Percentiles rank a stretch among this genome's conserved stretches.
These are phyloP conservation scores for Cucumis melo DNA, from an alignment of 306 rosid genomes.

Conservation along the genomic window DNA sequence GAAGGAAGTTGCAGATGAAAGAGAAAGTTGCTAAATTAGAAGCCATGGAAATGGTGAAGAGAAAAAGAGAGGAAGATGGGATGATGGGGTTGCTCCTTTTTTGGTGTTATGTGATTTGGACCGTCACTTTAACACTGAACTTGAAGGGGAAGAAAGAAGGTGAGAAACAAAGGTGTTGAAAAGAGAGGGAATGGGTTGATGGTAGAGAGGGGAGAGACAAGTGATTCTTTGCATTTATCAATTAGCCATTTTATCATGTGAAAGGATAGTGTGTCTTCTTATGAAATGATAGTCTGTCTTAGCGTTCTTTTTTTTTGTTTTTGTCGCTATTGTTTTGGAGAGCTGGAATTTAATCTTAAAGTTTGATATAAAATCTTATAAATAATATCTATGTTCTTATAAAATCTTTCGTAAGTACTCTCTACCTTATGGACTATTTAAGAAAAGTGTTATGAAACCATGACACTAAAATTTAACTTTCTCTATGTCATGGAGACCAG, in stretches of 20 bases:
- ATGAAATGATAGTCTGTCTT: not conserved
- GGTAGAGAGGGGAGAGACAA: not conserved
- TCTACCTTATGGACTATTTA: too few species aligned
- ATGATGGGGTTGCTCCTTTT: not conserved
- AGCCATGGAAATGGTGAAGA: slow-evolving; percentile 13
- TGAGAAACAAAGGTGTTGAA: not conserved
- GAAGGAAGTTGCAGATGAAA: not conserved
- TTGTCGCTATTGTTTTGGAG: too few species aligned
- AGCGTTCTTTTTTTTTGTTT: too few species aligned
- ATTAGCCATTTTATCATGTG: not conserved
- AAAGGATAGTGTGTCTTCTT: not conserved
- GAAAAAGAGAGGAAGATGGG: not conserved
- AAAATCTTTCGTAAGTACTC: too few species aligned
- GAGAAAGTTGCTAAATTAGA: not conserved
- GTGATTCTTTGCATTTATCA: not conserved
- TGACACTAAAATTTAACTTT: too few species aligned
- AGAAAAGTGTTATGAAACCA: too few species aligned
- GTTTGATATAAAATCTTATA: too few species aligned
- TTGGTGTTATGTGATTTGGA: not conserved
- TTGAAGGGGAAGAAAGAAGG: not conserved
- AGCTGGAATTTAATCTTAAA: too few species aligned
- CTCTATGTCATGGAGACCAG: too few species aligned
- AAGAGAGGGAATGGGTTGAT: not conserved
- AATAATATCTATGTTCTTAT: too few species aligned
- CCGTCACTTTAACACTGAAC: not conserved